Percentiles rank a stretch among this genome's conserved stretches.
Conservation (phyloP, 1,284 basidiomycete species). For the Ceratobasidium sp. region DNA sequence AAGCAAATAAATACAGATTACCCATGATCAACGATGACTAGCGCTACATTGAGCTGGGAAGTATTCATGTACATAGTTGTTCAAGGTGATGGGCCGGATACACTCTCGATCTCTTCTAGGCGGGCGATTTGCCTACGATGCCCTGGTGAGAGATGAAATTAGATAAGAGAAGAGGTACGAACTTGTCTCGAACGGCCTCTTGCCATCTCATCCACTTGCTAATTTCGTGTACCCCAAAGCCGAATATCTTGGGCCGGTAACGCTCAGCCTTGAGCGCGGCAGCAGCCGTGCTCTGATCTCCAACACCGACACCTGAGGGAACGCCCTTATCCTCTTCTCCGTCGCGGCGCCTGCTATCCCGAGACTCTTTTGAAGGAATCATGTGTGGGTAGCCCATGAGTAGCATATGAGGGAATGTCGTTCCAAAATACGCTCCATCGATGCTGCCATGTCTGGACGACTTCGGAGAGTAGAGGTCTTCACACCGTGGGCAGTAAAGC, state of each 20-base stretch:
- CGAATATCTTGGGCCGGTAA: conserved; percentile 92
- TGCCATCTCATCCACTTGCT: conserved; percentile 96
- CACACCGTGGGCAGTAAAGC: conserved; percentile 95
- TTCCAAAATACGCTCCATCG: conserved; percentile 97
- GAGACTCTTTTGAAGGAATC: conserved; percentile 82
- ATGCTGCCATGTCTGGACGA: conserved; percentile 94
- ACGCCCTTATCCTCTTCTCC: conserved; percentile 65
- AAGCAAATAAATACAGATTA: conserved; percentile 41
- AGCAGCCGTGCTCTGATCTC: conserved; percentile 77
- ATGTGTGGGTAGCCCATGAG: conserved; percentile 95
- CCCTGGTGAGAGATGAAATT: neutral
- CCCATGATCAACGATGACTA: conserved; percentile 17
- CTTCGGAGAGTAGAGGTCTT: conserved; percentile 97
- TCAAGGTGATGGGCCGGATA: conserved; percentile 38
- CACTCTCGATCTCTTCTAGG: conserved; percentile 46
- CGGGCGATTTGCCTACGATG: conserved; percentile 48
- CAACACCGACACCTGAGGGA: conserved; percentile 66
- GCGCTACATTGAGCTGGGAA: conserved; percentile 33
- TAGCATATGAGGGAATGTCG: conserved; percentile 94
- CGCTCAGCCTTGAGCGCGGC: conserved; percentile 90
- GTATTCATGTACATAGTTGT: neutral
- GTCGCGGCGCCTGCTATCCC: conserved; percentile 48
- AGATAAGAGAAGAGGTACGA: conserved; percentile 53
- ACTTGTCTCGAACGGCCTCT: conserved; percentile 88
- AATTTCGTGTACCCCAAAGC: conserved; percentile 92